These are phyloP conservation scores for Pseudopithomyces maydicus DNA, from an alignment of 2,329 filamentous ascomycete species.

Conservation along the genomic window DNA sequence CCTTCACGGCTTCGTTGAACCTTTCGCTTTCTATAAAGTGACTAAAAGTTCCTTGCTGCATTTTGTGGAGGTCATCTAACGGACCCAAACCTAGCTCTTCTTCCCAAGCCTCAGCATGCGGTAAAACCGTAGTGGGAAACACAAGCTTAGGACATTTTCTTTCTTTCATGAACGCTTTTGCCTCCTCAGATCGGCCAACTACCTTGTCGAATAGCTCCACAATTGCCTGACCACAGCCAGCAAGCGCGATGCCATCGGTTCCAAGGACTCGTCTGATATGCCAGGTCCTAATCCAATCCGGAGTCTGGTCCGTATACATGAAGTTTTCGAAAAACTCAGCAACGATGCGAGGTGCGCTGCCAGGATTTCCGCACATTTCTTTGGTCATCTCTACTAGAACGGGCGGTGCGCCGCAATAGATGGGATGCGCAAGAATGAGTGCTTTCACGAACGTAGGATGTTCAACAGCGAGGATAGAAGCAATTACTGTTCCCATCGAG, in stretches of 20 bases:
- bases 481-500: constrained; percentile 18
- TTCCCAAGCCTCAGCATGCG: constrained; percentile 13
- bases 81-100: constrained; percentile 10
- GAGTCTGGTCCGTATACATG: constrained; percentile 17
- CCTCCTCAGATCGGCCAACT: constrained; percentile 14
- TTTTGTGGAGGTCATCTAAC: background rate
- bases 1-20: constrained; percentile 14
- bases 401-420: constrained; percentile 17
- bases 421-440: constrained; percentile 22
- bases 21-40: constrained; percentile 18
- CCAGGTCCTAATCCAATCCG: constrained; percentile 18
- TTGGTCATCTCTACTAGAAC: constrained; percentile 10
- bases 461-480: constrained; percentile 15
- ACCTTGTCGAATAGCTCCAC: constrained; percentile 13
- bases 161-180: constrained; percentile 17
- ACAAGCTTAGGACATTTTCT: constrained; percentile 17
- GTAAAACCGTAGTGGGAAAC: constrained; percentile 8
- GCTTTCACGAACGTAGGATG: constrained; percentile 15
- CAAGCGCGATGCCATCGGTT: constrained; percentile 7
- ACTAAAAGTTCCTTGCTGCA: constrained; percentile 15
- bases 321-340: constrained; percentile 8
- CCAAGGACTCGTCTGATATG: constrained; percentile 13
- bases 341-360: background rate
- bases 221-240: constrained; percentile 13
- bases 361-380: constrained; percentile 4